Base-by-base conservation (phyloP, 768 basidiomycete genomes). In the Rickenella mellea region DNA sequence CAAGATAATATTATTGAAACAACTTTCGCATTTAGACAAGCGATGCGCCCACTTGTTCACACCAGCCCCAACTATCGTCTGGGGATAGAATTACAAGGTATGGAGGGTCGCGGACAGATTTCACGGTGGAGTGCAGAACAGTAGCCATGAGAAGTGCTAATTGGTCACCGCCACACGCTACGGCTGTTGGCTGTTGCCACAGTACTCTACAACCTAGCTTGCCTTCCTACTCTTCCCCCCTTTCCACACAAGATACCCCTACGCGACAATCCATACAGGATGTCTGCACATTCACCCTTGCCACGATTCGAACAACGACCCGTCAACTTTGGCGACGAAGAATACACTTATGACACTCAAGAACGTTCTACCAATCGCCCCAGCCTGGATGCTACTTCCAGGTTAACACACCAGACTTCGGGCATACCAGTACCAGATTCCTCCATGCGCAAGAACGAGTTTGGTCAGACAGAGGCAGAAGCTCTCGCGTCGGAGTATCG, bases 41-140 rank as follows among this genome's bases (percentile, higher is more conserved):
- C 26, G 42, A 11, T 26, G 17, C 14, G 39, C 48, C 44, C 27
- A 64, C 66, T 53, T 67, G 65, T 42, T 61, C 51, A 41, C 65
- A 64, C 65, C 61, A 65, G 30, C 56, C 59, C 19, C 40, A 39
- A 26, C 63, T 62, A 25, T 53, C 58, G 12, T 55, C 53, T 20
- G 57, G 50, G 12, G 62, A 51, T 26, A 65, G n/a, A n/a, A n/a
- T n/a, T n/a, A n/a, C n/a, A n/a, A n/a, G n/a, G n/a, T n/a, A n/a
- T n/a, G n/a, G n/a, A n/a, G n/a, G n/a, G n/a, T n/a, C n/a, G n/a
- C n/a, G n/a, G n/a, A n/a, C n/a, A n/a, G n/a, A n/a, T n/a, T n/a
- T n/a, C n/a, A n/a, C n/a, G n/a, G n/a, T n/a, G n/a, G n/a, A n/a
- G n/a, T n/a, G n/a, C n/a, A n/a, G n/a, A n/a, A n/a, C n/a, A n/a